phyloP scores from a whole-genome alignment of 2,329 filamentous ascomycete genomes.

The Colletotrichum destructivum region DNA sequence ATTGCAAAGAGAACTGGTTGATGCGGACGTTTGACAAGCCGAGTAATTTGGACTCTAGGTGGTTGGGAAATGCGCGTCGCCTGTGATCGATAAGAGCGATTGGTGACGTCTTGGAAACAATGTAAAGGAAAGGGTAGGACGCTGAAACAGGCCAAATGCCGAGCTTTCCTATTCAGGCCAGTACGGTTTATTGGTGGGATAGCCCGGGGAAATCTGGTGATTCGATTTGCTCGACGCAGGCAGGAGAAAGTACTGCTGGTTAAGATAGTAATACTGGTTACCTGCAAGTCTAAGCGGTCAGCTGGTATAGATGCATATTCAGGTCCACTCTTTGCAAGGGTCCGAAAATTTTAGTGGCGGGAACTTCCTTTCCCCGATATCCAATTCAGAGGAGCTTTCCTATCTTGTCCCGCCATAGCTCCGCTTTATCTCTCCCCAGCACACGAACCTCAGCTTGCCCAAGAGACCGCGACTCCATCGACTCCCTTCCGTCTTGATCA shows the following conservation, averaged over 20 bases:
- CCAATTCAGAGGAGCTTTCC: slow-evolving; percentile 29
- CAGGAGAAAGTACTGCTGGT: not conserved
- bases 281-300: not conserved
- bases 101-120: not conserved
- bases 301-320: not conserved
- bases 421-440: slow-evolving; percentile 31
- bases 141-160: not conserved
- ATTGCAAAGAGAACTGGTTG: not conserved
- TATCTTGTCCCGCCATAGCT: slow-evolving; percentile 25
- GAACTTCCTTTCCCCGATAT: slow-evolving; percentile 42
- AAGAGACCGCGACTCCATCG: slow-evolving; percentile 26
- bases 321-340: not conserved
- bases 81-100: not conserved
- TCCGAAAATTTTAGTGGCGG: slow-evolving; percentile 40
- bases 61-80: slow-evolving; percentile 2
- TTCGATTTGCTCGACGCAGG: not conserved
- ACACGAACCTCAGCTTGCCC: slow-evolving; percentile 21
- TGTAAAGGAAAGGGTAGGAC: not conserved
- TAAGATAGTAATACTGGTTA: not conserved
- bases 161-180: not conserved
- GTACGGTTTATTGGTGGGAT: not conserved
- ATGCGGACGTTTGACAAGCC: slow-evolving; percentile 2
- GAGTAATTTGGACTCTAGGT: not conserved
- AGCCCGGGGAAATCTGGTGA: not conserved
- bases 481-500: slow-evolving; percentile 17